Evolutionary conservation across 2,329 filamentous ascomycete species (phyloP).

Genomic region (Neofusicoccum laricinum): DNA sequence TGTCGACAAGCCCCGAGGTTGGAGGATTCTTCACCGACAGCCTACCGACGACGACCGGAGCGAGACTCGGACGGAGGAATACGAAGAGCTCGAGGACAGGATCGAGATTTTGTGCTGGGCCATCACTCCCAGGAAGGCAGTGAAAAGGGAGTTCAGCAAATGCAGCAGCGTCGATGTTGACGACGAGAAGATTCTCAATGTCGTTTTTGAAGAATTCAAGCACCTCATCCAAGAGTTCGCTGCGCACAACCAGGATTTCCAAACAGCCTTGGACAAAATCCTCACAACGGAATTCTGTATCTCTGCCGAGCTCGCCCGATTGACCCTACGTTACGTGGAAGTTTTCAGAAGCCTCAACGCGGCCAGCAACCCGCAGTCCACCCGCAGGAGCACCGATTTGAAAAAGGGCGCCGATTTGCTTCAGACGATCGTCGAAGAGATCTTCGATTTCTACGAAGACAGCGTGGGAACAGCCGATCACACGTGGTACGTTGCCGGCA

Average conservation of each 20-base stretch:
- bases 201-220: slow-evolving; percentile 30
- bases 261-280: slow-evolving; percentile 27
- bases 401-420: slow-evolving; percentile 31
- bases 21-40: no score
- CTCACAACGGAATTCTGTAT: slow-evolving; percentile 31
- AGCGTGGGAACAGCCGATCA: slow-evolving; percentile 7
- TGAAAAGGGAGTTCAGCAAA: slow-evolving; percentile 27
- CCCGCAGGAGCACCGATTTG: slow-evolving; percentile 23
- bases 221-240: slow-evolving; percentile 26
- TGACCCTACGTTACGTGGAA: slow-evolving; percentile 33
- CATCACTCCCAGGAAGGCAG: slow-evolving; percentile 27
- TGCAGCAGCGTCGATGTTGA: no score
- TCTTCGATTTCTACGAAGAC: slow-evolving; percentile 26
- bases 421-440: slow-evolving; percentile 25
- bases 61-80: background rate
- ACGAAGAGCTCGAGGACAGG: slow-evolving; percentile 12
- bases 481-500: slow-evolving; percentile 25
- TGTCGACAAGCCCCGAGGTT: no score
- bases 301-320: slow-evolving; percentile 30
- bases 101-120: slow-evolving; percentile 31
- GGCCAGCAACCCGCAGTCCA: slow-evolving; percentile 29
- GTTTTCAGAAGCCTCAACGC: slow-evolving; percentile 30
- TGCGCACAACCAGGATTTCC: slow-evolving; percentile 26
- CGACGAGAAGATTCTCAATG: slow-evolving; percentile 19
- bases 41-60: background rate